A percentile compares a stretch with the other conserved stretches of the same genome.
phyloP scores from a whole-genome alignment of 345 rosid species.

The Syzygium oleosum region DNA sequence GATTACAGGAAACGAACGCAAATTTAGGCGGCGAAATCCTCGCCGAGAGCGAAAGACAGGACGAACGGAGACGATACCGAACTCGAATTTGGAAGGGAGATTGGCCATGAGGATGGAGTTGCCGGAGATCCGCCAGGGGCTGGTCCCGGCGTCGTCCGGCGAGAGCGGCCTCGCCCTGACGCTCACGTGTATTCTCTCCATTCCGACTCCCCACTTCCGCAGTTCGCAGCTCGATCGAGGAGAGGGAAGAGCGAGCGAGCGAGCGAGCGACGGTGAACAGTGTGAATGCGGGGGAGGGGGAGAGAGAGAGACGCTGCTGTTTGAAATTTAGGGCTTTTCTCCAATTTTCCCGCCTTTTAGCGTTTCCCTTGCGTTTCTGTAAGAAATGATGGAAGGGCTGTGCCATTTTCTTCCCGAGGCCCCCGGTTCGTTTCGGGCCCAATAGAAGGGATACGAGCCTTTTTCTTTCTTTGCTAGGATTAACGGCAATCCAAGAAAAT shows the following conservation, averaged over 20 bases:
- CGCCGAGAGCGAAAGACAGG: not conserved
- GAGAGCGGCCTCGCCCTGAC: slow-evolving; percentile 78
- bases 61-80: slow-evolving; percentile 24
- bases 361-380: not conserved
- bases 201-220: not conserved
- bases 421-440: not conserved
- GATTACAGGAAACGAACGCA: not conserved
- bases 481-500: not conserved
- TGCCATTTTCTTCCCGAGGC: not conserved
- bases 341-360: not conserved
- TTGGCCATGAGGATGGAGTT: slow-evolving; percentile 57
- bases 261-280: not conserved
- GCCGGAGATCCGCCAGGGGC: slow-evolving; percentile 77
- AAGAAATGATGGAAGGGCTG: not conserved
- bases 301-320: not conserved
- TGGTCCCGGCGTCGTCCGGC: slow-evolving; percentile 60
- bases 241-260: not conserved
- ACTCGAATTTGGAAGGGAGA: slow-evolving; percentile 52
- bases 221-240: not conserved
- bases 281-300: not conserved
- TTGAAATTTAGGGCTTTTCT: not conserved
- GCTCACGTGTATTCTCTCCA: slow-evolving; percentile 88
- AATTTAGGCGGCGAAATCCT: too few relatives aligned
- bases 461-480: not conserved
- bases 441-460: not conserved